These are phyloP conservation scores for Apiospora malaysiana DNA, from an alignment of 2,329 filamentous ascomycete genomes.

Conservation along the genomic window DNA sequence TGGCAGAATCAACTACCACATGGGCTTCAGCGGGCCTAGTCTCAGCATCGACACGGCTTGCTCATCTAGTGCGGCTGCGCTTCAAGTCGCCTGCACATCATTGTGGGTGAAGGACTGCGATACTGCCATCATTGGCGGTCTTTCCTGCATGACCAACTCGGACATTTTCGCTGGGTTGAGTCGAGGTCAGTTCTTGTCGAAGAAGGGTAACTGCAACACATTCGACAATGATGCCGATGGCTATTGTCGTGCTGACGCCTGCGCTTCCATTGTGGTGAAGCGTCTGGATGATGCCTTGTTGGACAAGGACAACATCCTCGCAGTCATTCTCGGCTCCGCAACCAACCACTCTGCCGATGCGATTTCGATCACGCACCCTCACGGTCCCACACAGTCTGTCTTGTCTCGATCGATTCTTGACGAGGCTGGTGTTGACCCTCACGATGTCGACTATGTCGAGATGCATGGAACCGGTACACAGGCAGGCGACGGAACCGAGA, in stretches of 20 bases:
- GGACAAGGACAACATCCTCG: constrained; percentile 79
- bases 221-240: constrained; percentile 83
- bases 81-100: constrained; percentile 65
- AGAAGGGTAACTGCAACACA: constrained; percentile 78
- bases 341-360: constrained; percentile 86
- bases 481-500: constrained; percentile 82
- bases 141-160: constrained; percentile 80
- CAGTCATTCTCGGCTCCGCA: constrained; percentile 73
- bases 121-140: constrained; percentile 79
- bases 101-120: constrained; percentile 80
- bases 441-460: constrained; percentile 82
- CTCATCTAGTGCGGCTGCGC: constrained; percentile 45
- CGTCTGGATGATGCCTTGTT: constrained; percentile 77
- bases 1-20: constrained; percentile 54
- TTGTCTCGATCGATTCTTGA: constrained; percentile 74
- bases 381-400: constrained; percentile 75
- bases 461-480: constrained; percentile 92
- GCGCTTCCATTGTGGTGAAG: constrained; percentile 78
- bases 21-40: constrained; percentile 47
- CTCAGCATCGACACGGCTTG: constrained; percentile 49
- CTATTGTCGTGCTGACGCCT: constrained; percentile 81
- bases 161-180: constrained; percentile 80
- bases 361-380: constrained; percentile 83
- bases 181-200: constrained; percentile 79
- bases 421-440: constrained; percentile 75